Evolutionary conservation across 1,284 basidiomycete species (phyloP).

Genomic region (Cryptococcus jaspeensis): DNA sequence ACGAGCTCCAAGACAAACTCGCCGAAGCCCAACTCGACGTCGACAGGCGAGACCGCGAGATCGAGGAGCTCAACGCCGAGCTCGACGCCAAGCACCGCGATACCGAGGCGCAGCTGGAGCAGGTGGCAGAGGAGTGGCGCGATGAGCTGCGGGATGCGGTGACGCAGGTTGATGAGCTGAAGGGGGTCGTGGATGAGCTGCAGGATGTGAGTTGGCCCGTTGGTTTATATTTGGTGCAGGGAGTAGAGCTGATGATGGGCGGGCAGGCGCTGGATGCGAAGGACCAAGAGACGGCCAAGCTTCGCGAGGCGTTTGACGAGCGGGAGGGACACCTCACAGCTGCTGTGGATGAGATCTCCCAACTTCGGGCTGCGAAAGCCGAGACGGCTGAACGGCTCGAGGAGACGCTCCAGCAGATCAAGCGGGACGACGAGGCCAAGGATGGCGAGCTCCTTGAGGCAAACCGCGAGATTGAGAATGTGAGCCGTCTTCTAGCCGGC

Average conservation of each 20-base stretch:
- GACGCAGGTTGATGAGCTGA: constrained; percentile 47
- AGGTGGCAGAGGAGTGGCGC: constrained; percentile 48
- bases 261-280: constrained; percentile 33
- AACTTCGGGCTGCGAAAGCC: constrained; percentile 42
- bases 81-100: constrained; percentile 45
- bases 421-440: constrained; percentile 46
- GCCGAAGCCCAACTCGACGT: constrained; percentile 48
- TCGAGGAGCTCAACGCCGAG: constrained; percentile 51
- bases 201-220: constrained; percentile 37
- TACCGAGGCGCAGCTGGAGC: constrained; percentile 45
- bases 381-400: constrained; percentile 47
- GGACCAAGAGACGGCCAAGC: constrained; percentile 41
- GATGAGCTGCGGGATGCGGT: constrained; percentile 47
- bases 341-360: constrained; percentile 35
- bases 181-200: constrained; percentile 42
- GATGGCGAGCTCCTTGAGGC: constrained; percentile 54
- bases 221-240: background rate
- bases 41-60: constrained; percentile 48
- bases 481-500: constrained; percentile 21
- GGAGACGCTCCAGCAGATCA: constrained; percentile 44
- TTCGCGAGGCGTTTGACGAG: constrained; percentile 34
- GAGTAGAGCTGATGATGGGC: no score
- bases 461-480: constrained; percentile 70
- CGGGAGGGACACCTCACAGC: constrained; percentile 38
- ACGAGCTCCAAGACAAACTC: constrained; percentile 48